phyloP scores from a whole-genome alignment of 1,284 basidiomycete genomes.

The Ganoderma resinaceum region DNA sequence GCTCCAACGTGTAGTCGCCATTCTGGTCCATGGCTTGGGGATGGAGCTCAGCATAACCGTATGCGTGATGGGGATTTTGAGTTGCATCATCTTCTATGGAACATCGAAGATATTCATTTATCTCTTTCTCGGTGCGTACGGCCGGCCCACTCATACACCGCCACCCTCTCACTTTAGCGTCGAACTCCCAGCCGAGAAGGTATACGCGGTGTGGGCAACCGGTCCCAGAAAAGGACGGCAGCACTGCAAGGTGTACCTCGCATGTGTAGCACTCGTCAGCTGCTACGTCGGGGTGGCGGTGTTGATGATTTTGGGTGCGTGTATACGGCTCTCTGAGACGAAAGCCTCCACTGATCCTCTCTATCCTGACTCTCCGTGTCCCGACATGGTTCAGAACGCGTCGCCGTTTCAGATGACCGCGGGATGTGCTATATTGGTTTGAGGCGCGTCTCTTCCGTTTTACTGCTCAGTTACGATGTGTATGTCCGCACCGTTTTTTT shows the following conservation, averaged over 20 bases:
- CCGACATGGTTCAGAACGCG: slow-evolving; percentile 38
- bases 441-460: slow-evolving; percentile 44
- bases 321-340: not conserved
- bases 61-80: slow-evolving; percentile 46
- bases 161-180: slow-evolving; percentile 12
- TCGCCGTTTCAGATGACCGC: slow-evolving; percentile 43
- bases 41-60: slow-evolving; percentile 39
- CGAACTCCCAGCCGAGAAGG: slow-evolving; percentile 41
- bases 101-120: slow-evolving; percentile 48
- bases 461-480: slow-evolving; percentile 51
- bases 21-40: slow-evolving; percentile 48
- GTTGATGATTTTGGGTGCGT: slow-evolving; percentile 44
- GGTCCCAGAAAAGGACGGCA: slow-evolving; percentile 33
- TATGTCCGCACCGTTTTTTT: slow-evolving; percentile 29
- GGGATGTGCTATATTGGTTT: slow-evolving; percentile 54
- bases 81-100: slow-evolving; percentile 49
- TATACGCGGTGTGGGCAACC: slow-evolving; percentile 44
- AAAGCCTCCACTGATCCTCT: not conserved
- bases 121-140: slow-evolving; percentile 41
- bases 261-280: slow-evolving; percentile 39
- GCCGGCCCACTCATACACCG: not conserved
- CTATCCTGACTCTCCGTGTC: not conserved
- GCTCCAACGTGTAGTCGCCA: slow-evolving; percentile 34
- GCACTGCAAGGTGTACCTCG: slow-evolving; percentile 45
- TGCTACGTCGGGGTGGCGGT: slow-evolving; percentile 43